These are phyloP conservation scores for Lineolata rhizophorae DNA, from an alignment of 495 filamentous ascomycete genomes.

Conservation along the genomic window DNA sequence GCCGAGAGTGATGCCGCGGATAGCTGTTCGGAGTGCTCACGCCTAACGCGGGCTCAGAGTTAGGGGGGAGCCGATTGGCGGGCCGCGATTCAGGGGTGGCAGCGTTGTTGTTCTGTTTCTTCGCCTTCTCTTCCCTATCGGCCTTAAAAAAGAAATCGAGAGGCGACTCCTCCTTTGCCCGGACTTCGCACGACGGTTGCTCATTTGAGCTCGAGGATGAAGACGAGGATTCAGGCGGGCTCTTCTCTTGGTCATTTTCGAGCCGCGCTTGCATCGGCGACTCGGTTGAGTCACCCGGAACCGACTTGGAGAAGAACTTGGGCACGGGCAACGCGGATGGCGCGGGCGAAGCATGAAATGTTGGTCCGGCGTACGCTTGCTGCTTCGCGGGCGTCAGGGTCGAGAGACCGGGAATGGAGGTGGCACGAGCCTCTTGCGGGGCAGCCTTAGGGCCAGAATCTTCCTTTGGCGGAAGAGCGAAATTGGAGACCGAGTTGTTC, in stretches of 20 bases:
- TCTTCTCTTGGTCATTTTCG: slow-evolving; percentile 14
- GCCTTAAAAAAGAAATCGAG: slow-evolving; percentile 78
- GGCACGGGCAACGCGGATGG: slow-evolving; percentile 85
- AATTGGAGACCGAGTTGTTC: too few relatives aligned
- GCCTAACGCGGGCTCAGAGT: neutral
- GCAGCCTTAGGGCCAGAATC: neutral
- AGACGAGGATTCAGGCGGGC: slow-evolving; percentile 15
- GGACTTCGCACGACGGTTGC: slow-evolving; percentile 21
- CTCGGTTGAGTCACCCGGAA: slow-evolving; percentile 34
- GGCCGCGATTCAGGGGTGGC: slow-evolving; percentile 17
- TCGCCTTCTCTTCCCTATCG: slow-evolving; percentile 52
- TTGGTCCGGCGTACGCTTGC: slow-evolving; percentile 70
- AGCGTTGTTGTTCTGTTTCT: slow-evolving; percentile 13
- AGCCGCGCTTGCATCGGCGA: slow-evolving; percentile 21
- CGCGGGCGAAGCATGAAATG: slow-evolving; percentile 87
- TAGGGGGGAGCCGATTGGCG: slow-evolving; percentile 9
- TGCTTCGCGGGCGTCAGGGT: slow-evolving; percentile 23
- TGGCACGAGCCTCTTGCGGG: neutral
- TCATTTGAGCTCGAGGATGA: slow-evolving; percentile 10
- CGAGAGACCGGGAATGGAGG: neutral
- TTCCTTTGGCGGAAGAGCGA: too few relatives aligned
- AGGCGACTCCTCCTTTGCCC: slow-evolving; percentile 49
- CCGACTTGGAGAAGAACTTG: slow-evolving; percentile 68
- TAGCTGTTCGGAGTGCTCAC: neutral
- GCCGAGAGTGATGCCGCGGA: slow-evolving; percentile 7